Evolutionary conservation across 192 early-diverging fungal species (phyloP).

Genomic region (Podochytrium sp.): DNA sequence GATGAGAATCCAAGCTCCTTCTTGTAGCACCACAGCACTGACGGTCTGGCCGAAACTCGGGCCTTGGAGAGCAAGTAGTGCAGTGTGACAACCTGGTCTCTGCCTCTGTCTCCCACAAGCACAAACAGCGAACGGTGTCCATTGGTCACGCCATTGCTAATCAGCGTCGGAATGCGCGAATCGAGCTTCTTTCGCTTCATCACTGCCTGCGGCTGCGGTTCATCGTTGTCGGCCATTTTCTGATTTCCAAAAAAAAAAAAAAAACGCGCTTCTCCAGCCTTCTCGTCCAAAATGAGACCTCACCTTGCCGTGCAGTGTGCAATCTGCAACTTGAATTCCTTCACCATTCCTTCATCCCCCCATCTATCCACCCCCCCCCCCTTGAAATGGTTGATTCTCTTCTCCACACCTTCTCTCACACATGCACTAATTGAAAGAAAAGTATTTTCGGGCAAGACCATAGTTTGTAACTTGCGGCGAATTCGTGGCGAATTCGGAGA

Average conservation of each 20-base stretch:
- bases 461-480: too few relatives aligned
- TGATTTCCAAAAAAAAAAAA: neutral
- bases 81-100: slow-evolving; percentile 90
- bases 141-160: slow-evolving; percentile 88
- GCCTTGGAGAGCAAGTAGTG: slow-evolving; percentile 97
- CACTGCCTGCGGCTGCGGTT: neutral
- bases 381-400: too few relatives aligned
- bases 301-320: too few relatives aligned
- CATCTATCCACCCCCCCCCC: too few relatives aligned
- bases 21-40: slow-evolving; percentile 99
- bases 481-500: too few relatives aligned
- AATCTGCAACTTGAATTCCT: too few relatives aligned
- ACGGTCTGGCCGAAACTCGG: slow-evolving; percentile 83
- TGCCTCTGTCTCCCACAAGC: slow-evolving; percentile 92
- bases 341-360: too few relatives aligned
- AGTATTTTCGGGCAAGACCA: too few relatives aligned
- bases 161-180: slow-evolving; percentile 90
- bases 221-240: neutral
- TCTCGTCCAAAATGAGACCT: too few relatives aligned
- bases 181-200: slow-evolving; percentile 74
- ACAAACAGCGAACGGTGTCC: slow-evolving; percentile 96
- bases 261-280: neutral
- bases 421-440: too few relatives aligned
- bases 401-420: too few relatives aligned
- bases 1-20: slow-evolving; percentile 90